A percentile compares a stretch with the other conserved stretches of the same genome.
Conservation (phyloP, 768 basidiomycete genomes). For the Leccinum broughii region DNA sequence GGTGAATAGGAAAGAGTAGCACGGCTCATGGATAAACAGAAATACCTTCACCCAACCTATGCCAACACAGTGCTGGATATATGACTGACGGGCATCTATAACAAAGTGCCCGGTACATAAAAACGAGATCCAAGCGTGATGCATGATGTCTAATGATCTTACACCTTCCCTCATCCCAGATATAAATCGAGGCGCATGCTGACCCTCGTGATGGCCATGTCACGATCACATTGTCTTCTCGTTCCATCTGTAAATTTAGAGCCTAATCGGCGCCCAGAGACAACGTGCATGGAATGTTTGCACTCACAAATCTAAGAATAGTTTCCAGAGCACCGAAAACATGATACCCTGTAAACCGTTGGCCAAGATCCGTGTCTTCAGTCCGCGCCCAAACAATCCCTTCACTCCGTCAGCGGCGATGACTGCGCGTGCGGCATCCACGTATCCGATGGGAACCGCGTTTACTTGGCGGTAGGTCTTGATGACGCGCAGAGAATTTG, state of each 20-base stretch:
- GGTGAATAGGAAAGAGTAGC: constrained; percentile 9
- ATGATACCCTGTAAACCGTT: constrained; percentile 92
- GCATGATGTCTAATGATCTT: constrained; percentile 3
- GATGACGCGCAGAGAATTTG: constrained; percentile 87
- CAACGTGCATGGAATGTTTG: background rate
- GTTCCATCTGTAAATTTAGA: constrained; percentile 33
- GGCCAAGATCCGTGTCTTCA: constrained; percentile 85
- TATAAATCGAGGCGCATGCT: no score
- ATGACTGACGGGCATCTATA: background rate
- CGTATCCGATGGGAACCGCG: constrained; percentile 75
- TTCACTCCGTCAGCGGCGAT: constrained; percentile 71
- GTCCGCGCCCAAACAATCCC: constrained; percentile 85
- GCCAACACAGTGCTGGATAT: background rate
- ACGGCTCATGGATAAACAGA: constrained; percentile 11
- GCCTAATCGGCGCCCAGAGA: background rate
- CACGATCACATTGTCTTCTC: constrained; percentile 26
- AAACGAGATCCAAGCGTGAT: background rate
- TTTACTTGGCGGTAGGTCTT: constrained; percentile 97
- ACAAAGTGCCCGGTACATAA: background rate
- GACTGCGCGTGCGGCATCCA: constrained; percentile 74
- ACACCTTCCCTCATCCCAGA: background rate
- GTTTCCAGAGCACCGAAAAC: constrained; percentile 89
- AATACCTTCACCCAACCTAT: background rate
- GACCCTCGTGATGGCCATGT: background rate
- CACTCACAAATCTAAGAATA: constrained; percentile 86